Percentiles rank a stretch among this genome's conserved stretches.
These are phyloP conservation scores for Cytospora leucostoma DNA, from an alignment of 2,329 filamentous ascomycete species.

Conservation along the genomic window DNA sequence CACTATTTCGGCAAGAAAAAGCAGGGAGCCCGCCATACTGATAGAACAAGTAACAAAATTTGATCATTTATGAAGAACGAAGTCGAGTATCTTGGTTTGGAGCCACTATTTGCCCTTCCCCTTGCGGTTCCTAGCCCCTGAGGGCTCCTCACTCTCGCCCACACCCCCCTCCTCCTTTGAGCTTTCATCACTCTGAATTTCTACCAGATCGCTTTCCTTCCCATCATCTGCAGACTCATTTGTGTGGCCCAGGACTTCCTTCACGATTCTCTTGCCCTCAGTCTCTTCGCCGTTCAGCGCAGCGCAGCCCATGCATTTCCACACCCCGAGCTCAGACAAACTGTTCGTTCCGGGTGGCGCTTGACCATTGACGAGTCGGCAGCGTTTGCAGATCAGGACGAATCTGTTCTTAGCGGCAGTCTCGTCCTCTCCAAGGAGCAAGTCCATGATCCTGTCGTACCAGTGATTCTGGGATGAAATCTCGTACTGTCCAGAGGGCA, in stretches of 20 bases:
- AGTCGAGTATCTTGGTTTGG: neutral
- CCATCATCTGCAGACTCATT: slow-evolving; percentile 27
- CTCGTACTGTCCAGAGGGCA: slow-evolving; percentile 35
- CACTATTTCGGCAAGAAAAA: neutral
- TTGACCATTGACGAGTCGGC: slow-evolving; percentile 90
- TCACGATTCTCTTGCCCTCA: slow-evolving; percentile 71
- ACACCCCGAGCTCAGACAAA: slow-evolving; percentile 77
- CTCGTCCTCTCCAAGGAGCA: slow-evolving; percentile 93
- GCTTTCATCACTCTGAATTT: slow-evolving; percentile 15
- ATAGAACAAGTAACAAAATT: neutral
- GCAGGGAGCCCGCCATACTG: neutral
- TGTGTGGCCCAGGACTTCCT: slow-evolving; percentile 55
- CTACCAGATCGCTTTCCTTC: slow-evolving; percentile 25
- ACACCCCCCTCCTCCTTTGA: slow-evolving; percentile 2
- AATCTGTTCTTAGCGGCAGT: slow-evolving; percentile 88
- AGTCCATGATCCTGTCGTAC: slow-evolving; percentile 93
- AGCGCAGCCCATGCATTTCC: slow-evolving; percentile 87
- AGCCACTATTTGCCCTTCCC: slow-evolving; percentile 8
- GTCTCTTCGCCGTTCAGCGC: slow-evolving; percentile 79
- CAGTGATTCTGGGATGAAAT: slow-evolving; percentile 61
- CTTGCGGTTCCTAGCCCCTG: slow-evolving; percentile 8
- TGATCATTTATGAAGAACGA: neutral
- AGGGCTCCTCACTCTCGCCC: slow-evolving; percentile 11
- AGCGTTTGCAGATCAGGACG: slow-evolving; percentile 79
- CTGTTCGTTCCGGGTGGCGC: slow-evolving; percentile 82